Evolutionary conservation across 495 filamentous ascomycete genomes (phyloP), one percentile per base, ranked within the genome.

Genomic region (Penicillium mononematosum): DNA sequence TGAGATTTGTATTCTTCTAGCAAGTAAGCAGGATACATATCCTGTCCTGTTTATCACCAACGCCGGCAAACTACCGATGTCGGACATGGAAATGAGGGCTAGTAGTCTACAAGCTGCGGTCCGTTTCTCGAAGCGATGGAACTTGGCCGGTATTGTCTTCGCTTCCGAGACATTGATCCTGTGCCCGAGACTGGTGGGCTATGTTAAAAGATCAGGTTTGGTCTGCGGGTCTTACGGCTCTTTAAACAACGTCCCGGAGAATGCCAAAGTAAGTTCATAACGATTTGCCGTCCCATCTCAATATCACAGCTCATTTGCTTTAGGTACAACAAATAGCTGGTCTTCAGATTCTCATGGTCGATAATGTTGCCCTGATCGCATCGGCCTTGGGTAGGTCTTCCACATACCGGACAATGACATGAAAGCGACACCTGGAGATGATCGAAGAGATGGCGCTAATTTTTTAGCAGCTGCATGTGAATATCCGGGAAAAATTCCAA

Each of bases 11-110:
- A 75, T 78, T 16, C 60, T 76, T 4, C 59, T 77, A 1, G 54
- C 65, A 0, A 43, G 59, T 27, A 80, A 79, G 56, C 74, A 79
- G 58, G 46, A 61, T 11, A 58, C 41, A 8, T 76, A 71, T 46
- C 73, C 77, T 4, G 64, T 78, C 24, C 56, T 78, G n/a, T 76
- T 78, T 49, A 59, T 75, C 41, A 71, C 53, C 22, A 66, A 78
- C 52, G 65, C 75, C 11, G 68, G 65, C 32, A 73, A 69, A 27
- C 55, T 52, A 7, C 68, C 65, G 20, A 61, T 66, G 39, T 49
- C 52, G 22, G 61, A 61, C 16, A 44, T 49, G 12, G 72, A 75
- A 45, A 64, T 59, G 17, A 63, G 75, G 10, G 69, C 66, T 12
- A 61, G 61, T 45, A 76, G 68, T 51, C 48, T 77, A 5, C 70